Evolutionary conservation across 345 rosid species (phyloP).

Genomic region (Citrus medica): DNA sequence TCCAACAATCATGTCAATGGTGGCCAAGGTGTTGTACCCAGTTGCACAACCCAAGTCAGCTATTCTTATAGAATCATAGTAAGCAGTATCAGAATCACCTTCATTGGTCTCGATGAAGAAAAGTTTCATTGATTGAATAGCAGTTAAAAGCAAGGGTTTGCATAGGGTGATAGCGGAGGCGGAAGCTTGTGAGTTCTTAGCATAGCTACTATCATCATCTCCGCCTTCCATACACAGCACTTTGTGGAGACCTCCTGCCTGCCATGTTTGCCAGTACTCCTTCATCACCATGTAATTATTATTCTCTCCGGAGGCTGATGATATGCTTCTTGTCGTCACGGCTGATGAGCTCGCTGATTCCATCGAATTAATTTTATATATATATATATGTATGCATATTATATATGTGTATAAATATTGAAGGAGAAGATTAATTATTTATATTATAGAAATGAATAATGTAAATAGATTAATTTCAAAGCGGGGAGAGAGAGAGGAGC

Average conservation of each 20-base stretch:
- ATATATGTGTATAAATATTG: neutral
- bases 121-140: slow-evolving; percentile 41
- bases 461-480: too few relatives aligned
- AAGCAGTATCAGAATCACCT: neutral
- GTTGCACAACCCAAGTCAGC: slow-evolving; percentile 63
- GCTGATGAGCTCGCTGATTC: slow-evolving; percentile 21
- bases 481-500: neutral
- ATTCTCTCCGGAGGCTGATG: too few relatives aligned
- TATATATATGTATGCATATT: too few relatives aligned
- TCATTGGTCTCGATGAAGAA: slow-evolving; percentile 5
- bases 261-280: slow-evolving; percentile 12
- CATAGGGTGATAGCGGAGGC: slow-evolving; percentile 47
- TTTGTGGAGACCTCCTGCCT: slow-evolving; percentile 38
- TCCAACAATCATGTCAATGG: slow-evolving; percentile 41
- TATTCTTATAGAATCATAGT: slow-evolving; percentile 30
- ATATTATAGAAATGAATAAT: too few relatives aligned
- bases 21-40: slow-evolving; percentile 48
- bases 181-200: slow-evolving; percentile 50
- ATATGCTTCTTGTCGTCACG: neutral
- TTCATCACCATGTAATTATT: neutral
- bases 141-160: slow-evolving; percentile 47
- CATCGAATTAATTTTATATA: slow-evolving; percentile 4
- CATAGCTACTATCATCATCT: slow-evolving; percentile 50
- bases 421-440: too few relatives aligned
- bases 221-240: slow-evolving; percentile 61